Percentiles rank a stretch among this genome's conserved stretches.
Evolutionary conservation across 1,284 basidiomycete species (phyloP).

Genomic region (Sanguinoderma infundibulare): DNA sequence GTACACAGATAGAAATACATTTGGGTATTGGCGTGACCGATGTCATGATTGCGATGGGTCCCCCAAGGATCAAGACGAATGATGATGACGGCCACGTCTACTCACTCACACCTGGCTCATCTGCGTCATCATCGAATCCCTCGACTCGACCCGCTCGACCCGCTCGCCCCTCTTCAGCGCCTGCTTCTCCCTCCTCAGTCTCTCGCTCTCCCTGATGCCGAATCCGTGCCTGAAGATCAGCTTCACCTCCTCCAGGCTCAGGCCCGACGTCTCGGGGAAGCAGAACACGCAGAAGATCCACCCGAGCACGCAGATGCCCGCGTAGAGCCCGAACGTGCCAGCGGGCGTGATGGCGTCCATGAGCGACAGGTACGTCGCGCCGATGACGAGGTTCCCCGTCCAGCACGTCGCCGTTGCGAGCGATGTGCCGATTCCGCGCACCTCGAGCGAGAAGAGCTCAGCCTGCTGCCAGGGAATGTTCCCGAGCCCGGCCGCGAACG

Average conservation of each 20-base stretch:
- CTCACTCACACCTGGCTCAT: too few relatives aligned
- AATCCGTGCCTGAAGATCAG: constrained; percentile 62
- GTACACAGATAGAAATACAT: too few relatives aligned
- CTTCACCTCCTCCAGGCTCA: constrained; percentile 79
- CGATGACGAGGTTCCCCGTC: constrained; percentile 80
- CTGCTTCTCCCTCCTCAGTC: too few relatives aligned
- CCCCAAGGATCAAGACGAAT: too few relatives aligned
- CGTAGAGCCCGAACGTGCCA: constrained; percentile 83
- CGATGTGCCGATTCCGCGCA: constrained; percentile 81
- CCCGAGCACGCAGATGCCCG: constrained; percentile 72
- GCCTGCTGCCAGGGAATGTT: constrained; percentile 91
- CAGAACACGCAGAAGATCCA: constrained; percentile 71
- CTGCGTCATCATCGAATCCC: too few relatives aligned
- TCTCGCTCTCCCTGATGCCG: too few relatives aligned
- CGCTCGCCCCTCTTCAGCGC: too few relatives aligned
- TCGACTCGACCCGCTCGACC: too few relatives aligned
- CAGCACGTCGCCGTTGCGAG: constrained; percentile 82
- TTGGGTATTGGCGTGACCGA: too few relatives aligned
- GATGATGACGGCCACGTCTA: too few relatives aligned
- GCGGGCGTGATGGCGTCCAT: constrained; percentile 78
- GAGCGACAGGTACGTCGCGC: constrained; percentile 78
- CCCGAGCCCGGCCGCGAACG: constrained; percentile 77
- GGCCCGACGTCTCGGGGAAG: constrained; percentile 79
- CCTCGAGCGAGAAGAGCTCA: constrained; percentile 80
- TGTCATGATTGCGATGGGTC: too few relatives aligned